Base-by-base conservation (phyloP, 169 alveolate species). In the Cryptosporidium tyzzeri region DNA sequence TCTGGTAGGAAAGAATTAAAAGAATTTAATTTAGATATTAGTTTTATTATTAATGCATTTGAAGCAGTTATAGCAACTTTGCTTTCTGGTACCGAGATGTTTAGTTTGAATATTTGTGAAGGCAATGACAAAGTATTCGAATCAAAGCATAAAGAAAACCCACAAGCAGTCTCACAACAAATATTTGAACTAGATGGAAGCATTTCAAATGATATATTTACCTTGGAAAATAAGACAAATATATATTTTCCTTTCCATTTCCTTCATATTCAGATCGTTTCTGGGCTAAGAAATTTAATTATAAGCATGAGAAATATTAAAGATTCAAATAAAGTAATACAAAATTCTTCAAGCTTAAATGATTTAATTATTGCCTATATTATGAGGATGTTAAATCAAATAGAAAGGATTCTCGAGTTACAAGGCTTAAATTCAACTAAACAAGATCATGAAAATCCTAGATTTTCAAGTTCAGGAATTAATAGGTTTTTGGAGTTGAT, bases 161-260 rank as follows among this genome's bases (percentile, higher is more conserved):
- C n/a, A 2, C 23, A 16, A 48, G 4, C 23, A 48, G 18, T 48
- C 21, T 48, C 23, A 14, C 37, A 71, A 50, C 26, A 67, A 67
- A 39, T 31, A 35, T 74, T 51, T 74, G 86, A 74, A 44, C 21
- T 74, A 5, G 86, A 74, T 39, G 86, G 86, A 51, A 29, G 70
- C 16, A n/a, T 12, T 5, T 55, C 86, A 55, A 74, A 31, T 37
- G 86, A 74, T 44, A 58, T 74, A 0, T 74, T 58, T 61, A 74
- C 86, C 5, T 10, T 74, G 6, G 71, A 16, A 74, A 74, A 74
- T 39, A 74, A 53, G 3, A 53, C 44, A 12, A 37, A 55, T 26
- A 26, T 26, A 10, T 74, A 74, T 29, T 23, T 35, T 0, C 86
- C 86, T 14, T 59, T 58, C 37, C 86, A 74, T 39, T 74, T 33